Evolutionary conservation across 352 stramenopile species (phyloP), one percentile per base, ranked within the genome.

Genomic region (Globisporangium parvum): DNA sequence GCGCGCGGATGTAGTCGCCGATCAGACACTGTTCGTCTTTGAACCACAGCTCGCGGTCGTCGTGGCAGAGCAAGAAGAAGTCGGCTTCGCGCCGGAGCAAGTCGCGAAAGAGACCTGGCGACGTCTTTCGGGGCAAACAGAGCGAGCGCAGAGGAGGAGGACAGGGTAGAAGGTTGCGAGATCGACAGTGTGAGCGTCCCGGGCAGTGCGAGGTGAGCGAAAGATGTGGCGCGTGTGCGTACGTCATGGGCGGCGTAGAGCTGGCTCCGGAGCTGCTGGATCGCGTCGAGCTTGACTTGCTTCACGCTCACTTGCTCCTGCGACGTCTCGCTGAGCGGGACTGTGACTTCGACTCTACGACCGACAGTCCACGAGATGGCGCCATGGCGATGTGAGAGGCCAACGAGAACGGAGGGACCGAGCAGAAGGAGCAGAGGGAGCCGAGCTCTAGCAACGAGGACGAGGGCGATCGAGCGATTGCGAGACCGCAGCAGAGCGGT

Each of bases 261-360:
- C 21, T 80, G 65, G 24, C 57, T 65, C 57, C 69, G 62, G 20
- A 89, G 67, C 37, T 84, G 76, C 37, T 75, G 70, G 45, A 87
- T 59, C 1, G 71, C 79, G 41, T 85, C 70, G 21, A 77, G 35
- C 53, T 89, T 89, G n/a, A 89, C 70, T 40, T 82, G 77, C 23
- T 69, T 65, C 3, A 83, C 62, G 49, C 44, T 68, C 41, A 84
- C 62, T 47, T 60, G 56, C 3, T 66, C 53, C 44, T 70, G 58
- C 10, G 71, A 80, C 9, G 52, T 56, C 28, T 72, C 60, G 14
- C 66, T 74, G 11, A 84, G 51, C 5, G 73, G 71, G 2, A 84
- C 47, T 42, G 73, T 59, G 12, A 71, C 76, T 20, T 71, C 72
- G 12, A 73, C 56, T 39, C 60, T 67, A 54, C n/a, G 17, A 12